Evolutionary conservation across 768 basidiomycete species (phyloP).

Genomic region (Gloeostereum incarnatum): DNA sequence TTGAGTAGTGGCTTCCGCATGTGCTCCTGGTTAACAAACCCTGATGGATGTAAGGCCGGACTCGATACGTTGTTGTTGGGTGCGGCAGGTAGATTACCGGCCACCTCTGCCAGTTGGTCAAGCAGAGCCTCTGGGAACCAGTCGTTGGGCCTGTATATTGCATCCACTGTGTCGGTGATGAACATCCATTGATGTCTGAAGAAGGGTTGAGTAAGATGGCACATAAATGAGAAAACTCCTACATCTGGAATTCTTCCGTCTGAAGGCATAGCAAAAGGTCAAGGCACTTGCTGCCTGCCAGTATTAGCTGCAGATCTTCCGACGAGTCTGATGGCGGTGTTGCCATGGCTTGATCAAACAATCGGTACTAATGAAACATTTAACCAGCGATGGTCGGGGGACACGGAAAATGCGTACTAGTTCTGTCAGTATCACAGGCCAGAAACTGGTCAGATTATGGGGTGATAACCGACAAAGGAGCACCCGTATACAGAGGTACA

Average conservation of each 20-base stretch:
- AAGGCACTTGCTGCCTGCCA: slow-evolving; percentile 89
- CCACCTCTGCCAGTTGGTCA: slow-evolving; percentile 82
- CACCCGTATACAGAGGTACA: slow-evolving; percentile 89
- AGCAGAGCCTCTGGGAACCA: slow-evolving; percentile 84
- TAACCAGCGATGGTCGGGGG: slow-evolving; percentile 1
- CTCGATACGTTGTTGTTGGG: slow-evolving; percentile 8
- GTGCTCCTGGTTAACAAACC: slow-evolving; percentile 27
- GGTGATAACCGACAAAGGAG: slow-evolving; percentile 84
- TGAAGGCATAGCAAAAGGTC: slow-evolving; percentile 90
- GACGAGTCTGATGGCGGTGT: slow-evolving; percentile 72
- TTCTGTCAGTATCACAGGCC: slow-evolving; percentile 94
- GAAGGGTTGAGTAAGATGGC: neutral
- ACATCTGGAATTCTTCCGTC: slow-evolving; percentile 98
- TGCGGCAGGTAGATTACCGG: slow-evolving; percentile 48
- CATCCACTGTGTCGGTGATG: slow-evolving; percentile 94
- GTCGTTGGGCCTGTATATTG: slow-evolving; percentile 77
- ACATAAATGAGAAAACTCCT: slow-evolving; percentile 9
- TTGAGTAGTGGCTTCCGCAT: slow-evolving; percentile 72
- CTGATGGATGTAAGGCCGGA: slow-evolving; percentile 5
- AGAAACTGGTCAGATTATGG: slow-evolving; percentile 90
- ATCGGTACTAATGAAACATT: slow-evolving; percentile 53
- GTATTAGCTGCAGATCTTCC: slow-evolving; percentile 72
- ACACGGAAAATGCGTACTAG: slow-evolving; percentile 35
- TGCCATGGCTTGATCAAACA: slow-evolving; percentile 76
- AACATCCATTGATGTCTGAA: slow-evolving; percentile 96